Evolutionary conservation across 305 asterid genomes (phyloP).

Genomic region (Fraxinus paxiana): DNA sequence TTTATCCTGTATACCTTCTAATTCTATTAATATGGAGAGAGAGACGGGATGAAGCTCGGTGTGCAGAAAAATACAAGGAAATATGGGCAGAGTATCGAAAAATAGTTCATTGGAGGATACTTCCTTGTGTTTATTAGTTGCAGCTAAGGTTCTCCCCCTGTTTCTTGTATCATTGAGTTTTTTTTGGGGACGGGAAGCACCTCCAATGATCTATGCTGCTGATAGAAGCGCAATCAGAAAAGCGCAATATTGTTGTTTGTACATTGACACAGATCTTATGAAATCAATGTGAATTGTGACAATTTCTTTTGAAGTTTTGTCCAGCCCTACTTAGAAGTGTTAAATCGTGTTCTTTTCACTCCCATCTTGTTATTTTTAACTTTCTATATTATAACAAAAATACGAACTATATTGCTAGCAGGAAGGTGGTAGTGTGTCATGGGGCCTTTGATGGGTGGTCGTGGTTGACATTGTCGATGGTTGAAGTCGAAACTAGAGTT

Average conservation of each 20-base stretch:
- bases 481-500: no score
- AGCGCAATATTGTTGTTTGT: background rate
- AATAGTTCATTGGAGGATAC: constrained; percentile 82
- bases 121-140: constrained; percentile 65
- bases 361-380: no score
- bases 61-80: constrained; percentile 86
- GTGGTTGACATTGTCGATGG: no score
- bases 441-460: no score
- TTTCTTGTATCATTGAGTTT: background rate
- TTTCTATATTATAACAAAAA: no score
- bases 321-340: no score
- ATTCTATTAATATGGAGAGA: constrained; percentile 90
- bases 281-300: background rate
- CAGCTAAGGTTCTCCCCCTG: background rate
- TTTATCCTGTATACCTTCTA: constrained; percentile 86
- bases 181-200: background rate
- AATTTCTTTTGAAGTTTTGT: background rate
- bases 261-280: background rate
- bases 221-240: background rate
- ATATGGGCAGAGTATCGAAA: constrained; percentile 79
- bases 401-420: no score
- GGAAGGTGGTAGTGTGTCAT: no score
- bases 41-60: constrained; percentile 90
- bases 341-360: no score
- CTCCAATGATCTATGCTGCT: background rate